phyloP scores from a whole-genome alignment of 1,284 basidiomycete genomes.

The Boletus hoseneyae region DNA sequence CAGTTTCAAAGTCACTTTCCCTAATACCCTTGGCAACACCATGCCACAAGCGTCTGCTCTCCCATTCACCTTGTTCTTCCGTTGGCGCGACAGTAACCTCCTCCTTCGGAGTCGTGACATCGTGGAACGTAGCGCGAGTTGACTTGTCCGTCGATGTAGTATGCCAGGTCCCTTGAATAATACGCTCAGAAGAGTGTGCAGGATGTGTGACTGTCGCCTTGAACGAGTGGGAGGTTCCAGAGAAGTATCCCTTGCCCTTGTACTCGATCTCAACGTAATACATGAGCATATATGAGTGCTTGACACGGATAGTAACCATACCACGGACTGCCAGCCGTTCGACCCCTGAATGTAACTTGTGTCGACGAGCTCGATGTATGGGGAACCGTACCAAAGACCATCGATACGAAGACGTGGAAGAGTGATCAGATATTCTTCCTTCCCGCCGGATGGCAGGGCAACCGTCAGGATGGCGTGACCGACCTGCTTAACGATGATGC shows the following conservation, averaged over 20 bases:
- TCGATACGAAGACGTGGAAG: slow-evolving; percentile 77
- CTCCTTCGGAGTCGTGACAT: slow-evolving; percentile 63
- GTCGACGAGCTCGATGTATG: slow-evolving; percentile 89
- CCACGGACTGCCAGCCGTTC: slow-evolving; percentile 65
- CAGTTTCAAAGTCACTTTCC: slow-evolving; percentile 89
- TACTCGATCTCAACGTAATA: slow-evolving; percentile 65
- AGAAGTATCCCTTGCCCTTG: slow-evolving; percentile 94
- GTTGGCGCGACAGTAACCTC: slow-evolving; percentile 65
- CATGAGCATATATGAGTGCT: slow-evolving; percentile 4
- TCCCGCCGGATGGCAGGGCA: slow-evolving; percentile 50
- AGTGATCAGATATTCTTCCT: slow-evolving; percentile 87
- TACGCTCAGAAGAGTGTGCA: slow-evolving; percentile 36
- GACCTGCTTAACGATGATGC: slow-evolving; percentile 90
- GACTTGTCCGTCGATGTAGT: slow-evolving; percentile 55
- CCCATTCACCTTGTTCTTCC: slow-evolving; percentile 75
- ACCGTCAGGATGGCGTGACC: slow-evolving; percentile 89
- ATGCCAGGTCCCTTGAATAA: slow-evolving; percentile 90
- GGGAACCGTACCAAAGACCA: slow-evolving; percentile 59
- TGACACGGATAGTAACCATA: slow-evolving; percentile 29
- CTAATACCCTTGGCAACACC: slow-evolving; percentile 89
- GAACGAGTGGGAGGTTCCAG: slow-evolving; percentile 91
- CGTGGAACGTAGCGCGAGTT: slow-evolving; percentile 53
- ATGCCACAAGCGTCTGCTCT: slow-evolving; percentile 86
- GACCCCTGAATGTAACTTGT: slow-evolving; percentile 82
- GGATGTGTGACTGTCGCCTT: slow-evolving; percentile 71